Conservation (phyloP, 2,329 filamentous ascomycete species). For the Diaporthe vexans region DNA sequence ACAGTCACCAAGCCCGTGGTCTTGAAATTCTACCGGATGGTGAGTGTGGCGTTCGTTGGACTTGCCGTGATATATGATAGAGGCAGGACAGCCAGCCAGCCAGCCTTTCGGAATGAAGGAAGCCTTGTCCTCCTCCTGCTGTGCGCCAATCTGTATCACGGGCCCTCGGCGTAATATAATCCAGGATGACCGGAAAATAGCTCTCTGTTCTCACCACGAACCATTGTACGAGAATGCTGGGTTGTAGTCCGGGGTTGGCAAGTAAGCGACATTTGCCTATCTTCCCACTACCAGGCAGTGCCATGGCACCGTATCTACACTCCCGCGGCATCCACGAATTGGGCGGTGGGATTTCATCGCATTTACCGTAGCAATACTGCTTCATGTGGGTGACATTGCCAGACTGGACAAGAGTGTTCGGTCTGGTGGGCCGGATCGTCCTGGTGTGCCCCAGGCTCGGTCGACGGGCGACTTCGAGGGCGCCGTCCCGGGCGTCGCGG, state of each 20-base stretch:
- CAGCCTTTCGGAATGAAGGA: not conserved
- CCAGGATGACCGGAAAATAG: not conserved
- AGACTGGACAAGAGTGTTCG: constrained; percentile 4
- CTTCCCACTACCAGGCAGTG: not conserved
- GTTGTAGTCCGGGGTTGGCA: not conserved
- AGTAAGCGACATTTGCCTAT: constrained; percentile 11
- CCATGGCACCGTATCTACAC: not conserved
- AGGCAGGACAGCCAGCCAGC: not conserved
- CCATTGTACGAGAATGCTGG: constrained; percentile 3
- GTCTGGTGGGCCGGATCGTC: constrained; percentile 29
- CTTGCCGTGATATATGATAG: not conserved
- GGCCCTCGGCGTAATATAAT: not conserved
- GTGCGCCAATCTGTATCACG: not conserved
- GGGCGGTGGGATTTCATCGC: not conserved
- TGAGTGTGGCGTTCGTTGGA: not conserved
- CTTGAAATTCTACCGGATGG: constrained; percentile 12
- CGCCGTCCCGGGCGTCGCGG: not conserved
- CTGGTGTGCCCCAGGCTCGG: not conserved
- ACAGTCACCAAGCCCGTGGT: constrained; percentile 21
- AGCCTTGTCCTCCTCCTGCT: not conserved
- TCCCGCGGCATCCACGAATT: too few species aligned
- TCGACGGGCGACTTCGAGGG: constrained; percentile 1
- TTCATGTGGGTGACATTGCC: constrained; percentile 31
- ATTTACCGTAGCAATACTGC: constrained; percentile 5
- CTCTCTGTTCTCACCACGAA: not conserved